Evolutionary conservation across 495 filamentous ascomycete species (phyloP).

Genomic region (Collariella sp.): DNA sequence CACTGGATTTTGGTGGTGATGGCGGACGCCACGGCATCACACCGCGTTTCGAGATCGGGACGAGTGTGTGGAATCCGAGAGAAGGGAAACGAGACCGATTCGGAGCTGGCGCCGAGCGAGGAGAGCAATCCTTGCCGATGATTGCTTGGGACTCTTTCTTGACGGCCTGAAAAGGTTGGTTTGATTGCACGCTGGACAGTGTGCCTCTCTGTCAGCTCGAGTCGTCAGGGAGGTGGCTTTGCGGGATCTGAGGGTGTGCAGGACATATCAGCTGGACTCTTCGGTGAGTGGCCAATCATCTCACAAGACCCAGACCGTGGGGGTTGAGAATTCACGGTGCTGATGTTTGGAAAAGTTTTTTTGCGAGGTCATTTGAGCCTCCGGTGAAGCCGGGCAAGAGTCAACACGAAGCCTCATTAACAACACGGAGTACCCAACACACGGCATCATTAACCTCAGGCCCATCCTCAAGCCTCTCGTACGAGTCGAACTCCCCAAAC

Average conservation of each 20-base stretch:
- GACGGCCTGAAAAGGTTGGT: too few species aligned
- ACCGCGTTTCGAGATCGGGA: not conserved
- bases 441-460: too few species aligned
- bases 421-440: too few species aligned
- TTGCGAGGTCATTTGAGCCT: not conserved
- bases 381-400: not conserved
- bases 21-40: not conserved
- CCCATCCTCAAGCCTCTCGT: too few species aligned
- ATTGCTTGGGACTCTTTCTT: not conserved
- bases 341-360: not conserved
- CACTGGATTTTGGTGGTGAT: not conserved
- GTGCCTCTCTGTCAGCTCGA: not conserved
- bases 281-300: constrained; percentile 9
- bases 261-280: not conserved
- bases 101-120: not conserved
- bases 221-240: constrained; percentile 1
- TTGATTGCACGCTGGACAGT: not conserved
- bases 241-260: not conserved
- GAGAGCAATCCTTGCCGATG: not conserved
- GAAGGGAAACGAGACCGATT: not conserved
- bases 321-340: not conserved
- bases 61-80: not conserved
- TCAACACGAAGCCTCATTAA: too few species aligned
- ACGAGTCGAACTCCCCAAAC: too few species aligned
- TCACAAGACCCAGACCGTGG: not conserved